These are phyloP conservation scores for Patellifolia procumbens DNA, from an alignment of 179 eudicot species.

Conservation along the genomic window DNA sequence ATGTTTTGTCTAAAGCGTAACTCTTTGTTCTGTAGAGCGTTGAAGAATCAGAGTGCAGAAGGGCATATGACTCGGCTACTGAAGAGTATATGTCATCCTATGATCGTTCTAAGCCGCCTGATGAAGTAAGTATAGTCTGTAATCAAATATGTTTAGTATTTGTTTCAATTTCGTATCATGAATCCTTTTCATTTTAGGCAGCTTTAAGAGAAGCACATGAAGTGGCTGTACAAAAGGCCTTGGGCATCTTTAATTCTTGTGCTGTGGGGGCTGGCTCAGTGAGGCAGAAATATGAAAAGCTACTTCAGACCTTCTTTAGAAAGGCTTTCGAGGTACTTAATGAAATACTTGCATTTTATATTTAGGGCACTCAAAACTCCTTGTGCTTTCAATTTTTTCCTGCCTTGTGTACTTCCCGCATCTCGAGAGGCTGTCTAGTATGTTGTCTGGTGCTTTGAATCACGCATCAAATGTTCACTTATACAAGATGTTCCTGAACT, in stretches of 20 bases:
- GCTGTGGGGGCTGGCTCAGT: conserved; percentile 87
- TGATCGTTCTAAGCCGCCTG: conserved; percentile 87
- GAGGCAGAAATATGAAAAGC: conserved; percentile 83
- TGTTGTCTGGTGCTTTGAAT: not conserved
- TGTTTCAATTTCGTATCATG: conserved; percentile 17
- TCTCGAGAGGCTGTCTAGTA: not conserved
- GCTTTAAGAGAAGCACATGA: conserved; percentile 89
- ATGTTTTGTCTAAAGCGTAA: not conserved
- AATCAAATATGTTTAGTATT: not conserved
- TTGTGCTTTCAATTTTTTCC: not conserved
- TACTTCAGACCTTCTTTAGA: conserved; percentile 62
- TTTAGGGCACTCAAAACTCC: not conserved
- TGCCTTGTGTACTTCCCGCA: not conserved
- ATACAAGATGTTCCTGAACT: not conserved
- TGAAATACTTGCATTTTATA: not conserved
- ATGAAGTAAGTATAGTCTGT: conserved; percentile 65
- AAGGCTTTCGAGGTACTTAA: conserved; percentile 86
- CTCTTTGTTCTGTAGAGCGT: conserved; percentile 59
- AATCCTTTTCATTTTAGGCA: conserved; percentile 46
- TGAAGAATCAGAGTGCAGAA: conserved; percentile 95
- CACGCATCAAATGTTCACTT: not conserved
- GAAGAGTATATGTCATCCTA: conserved; percentile 82
- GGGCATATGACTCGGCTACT: conserved; percentile 84
- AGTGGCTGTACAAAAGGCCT: conserved; percentile 67
- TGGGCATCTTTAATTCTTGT: conserved; percentile 62